Evolutionary conservation across 2,329 filamentous ascomycete genomes (phyloP), one percentile per base, ranked within the genome.

Genomic region (Magnaporthales sp.): DNA sequence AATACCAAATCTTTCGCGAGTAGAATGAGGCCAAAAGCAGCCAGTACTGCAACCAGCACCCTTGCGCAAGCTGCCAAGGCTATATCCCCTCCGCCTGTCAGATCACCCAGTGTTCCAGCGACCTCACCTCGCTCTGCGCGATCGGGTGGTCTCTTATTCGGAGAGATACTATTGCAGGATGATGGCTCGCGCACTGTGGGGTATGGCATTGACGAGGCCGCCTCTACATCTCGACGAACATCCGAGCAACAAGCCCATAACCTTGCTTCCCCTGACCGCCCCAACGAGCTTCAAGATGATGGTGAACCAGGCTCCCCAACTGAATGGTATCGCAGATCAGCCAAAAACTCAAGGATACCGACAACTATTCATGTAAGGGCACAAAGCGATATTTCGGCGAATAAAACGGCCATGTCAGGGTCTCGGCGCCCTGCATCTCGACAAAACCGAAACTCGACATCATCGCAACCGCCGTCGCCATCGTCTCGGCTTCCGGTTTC

Each of bases 161-260:
- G 91, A 51, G 91, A 93, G 76, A 84, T 93, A 70, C 78, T 87
- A 30, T 83, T 86, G n/a, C 81, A 86, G 51, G 82, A 86, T 70
- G 81, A 80, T 71, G 81, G 85, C 70, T 73, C 81, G 29, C 76
- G 80, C 24, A 78, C 83, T 63, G 79, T 81, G 65, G 87, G 86
- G 5, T 87, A 86, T 77, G 89, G 88, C 65, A 90, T 90, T 69
- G 80, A 84, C 68, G 75, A 77, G 38, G 72, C n/a, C 9, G 22
- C 79, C 24, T 15, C 30, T 64, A 79, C 83, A 64, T 80, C 81
- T 68, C 81, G 89, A 69, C 84, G 89, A 75, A 89, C 88, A 26
- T 91, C 90, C 60, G 91, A 93, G 73, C 89, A 90, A n/a, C 87
- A 83, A 73, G 77, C 90, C 70, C 81, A 84, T 69, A 83, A 82